Percentiles rank a stretch among this genome's conserved stretches.
phyloP scores from a whole-genome alignment of 805 yeast genomes.

The Kluyveromyces aestuarii region DNA sequence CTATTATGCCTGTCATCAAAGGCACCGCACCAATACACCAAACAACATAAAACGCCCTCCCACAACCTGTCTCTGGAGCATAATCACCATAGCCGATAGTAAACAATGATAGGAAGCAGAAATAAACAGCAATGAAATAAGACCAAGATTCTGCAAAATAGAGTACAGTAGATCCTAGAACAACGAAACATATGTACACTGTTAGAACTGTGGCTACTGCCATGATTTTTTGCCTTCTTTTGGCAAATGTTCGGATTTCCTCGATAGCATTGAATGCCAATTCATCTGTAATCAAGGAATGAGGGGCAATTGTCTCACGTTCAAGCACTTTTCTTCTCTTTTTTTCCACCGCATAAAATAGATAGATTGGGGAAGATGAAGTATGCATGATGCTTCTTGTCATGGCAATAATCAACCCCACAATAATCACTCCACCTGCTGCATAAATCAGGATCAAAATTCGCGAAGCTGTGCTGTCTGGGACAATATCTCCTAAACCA shows the following conservation, averaged over 20 bases:
- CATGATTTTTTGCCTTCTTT: conserved; percentile 29
- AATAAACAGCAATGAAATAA: conserved; percentile 65
- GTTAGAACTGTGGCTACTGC: conserved; percentile 34
- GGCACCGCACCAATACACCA: conserved; percentile 87
- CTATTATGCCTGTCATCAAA: conserved; percentile 71
- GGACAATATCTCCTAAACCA: conserved; percentile 71
- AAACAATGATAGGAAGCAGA: conserved; percentile 62
- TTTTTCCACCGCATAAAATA: conserved; percentile 56
- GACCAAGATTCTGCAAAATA: conserved; percentile 56
- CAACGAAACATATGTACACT: conserved; percentile 51
- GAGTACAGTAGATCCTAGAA: conserved; percentile 65
- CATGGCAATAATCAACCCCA: conserved; percentile 68
- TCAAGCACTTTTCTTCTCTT: conserved; percentile 30
- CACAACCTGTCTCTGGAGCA: conserved; percentile 53
- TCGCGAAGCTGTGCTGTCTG: conserved; percentile 43
- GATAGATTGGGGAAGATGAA: conserved; percentile 53
- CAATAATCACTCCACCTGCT: conserved; percentile 55
- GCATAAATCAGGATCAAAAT: conserved; percentile 57
- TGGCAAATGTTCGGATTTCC: conserved; percentile 36
- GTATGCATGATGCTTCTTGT: conserved; percentile 55
- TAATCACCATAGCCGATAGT: conserved; percentile 84
- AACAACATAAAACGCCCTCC: conserved; percentile 60
- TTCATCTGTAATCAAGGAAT: conserved; percentile 28
- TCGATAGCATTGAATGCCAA: conserved; percentile 52
- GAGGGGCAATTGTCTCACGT: conserved; percentile 6